Percentiles rank a stretch among this genome's conserved stretches.
phyloP scores from a whole-genome alignment of 2,329 filamentous ascomycete species.

The Myriangium duriaei region DNA sequence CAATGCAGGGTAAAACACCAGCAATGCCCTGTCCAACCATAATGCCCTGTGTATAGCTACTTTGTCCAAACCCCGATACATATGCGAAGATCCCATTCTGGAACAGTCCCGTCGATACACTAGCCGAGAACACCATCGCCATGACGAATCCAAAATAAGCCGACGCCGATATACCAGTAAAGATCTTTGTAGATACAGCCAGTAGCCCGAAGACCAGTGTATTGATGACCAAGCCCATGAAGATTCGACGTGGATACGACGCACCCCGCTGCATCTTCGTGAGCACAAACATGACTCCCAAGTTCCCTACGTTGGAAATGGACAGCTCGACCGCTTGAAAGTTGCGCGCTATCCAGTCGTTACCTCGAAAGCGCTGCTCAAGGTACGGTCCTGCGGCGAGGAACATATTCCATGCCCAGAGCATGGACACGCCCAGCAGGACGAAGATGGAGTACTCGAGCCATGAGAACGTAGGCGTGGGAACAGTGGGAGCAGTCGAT shows the following conservation, averaged over 20 bases:
- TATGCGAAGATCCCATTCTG: constrained; percentile 95
- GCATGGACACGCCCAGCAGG: constrained; percentile 79
- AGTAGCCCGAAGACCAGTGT: constrained; percentile 64
- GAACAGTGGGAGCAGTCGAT: background rate
- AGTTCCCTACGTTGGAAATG: constrained; percentile 73
- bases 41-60: constrained; percentile 88
- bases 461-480: constrained; percentile 55
- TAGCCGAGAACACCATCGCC: constrained; percentile 65
- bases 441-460: constrained; percentile 76
- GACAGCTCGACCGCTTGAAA: constrained; percentile 86
- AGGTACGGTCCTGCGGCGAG: constrained; percentile 92
- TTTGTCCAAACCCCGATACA: constrained; percentile 68
- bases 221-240: constrained; percentile 62
- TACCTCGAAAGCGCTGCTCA: constrained; percentile 61
- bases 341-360: constrained; percentile 59
- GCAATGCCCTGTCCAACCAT: constrained; percentile 92
- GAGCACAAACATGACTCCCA: constrained; percentile 62
- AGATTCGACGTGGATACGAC: constrained; percentile 80
- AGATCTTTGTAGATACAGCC: constrained; percentile 62
- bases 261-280: constrained; percentile 69
- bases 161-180: constrained; percentile 48
- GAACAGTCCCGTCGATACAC: constrained; percentile 68
- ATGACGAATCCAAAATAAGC: constrained; percentile 74
- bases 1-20: constrained; percentile 76
- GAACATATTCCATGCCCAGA: constrained; percentile 99